phyloP scores from a whole-genome alignment of 805 yeast genomes.

The Kazachstania martiniae region DNA sequence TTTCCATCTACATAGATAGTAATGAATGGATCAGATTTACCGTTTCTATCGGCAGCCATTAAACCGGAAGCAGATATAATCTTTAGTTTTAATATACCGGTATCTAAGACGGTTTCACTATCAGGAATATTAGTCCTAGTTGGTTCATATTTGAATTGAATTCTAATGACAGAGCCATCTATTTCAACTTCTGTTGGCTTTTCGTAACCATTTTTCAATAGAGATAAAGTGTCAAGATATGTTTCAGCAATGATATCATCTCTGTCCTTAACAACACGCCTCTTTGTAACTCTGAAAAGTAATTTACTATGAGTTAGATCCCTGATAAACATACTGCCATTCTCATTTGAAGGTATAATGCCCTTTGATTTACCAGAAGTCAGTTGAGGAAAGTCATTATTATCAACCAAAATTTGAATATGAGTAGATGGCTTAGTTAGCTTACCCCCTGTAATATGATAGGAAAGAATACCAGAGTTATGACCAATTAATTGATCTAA shows the following conservation, averaged over 20 bases:
- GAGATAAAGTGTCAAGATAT: constrained; percentile 38
- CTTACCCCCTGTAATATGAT: constrained; percentile 41
- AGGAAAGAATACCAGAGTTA: constrained; percentile 52
- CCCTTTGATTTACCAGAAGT: constrained; percentile 40
- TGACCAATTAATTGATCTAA: constrained; percentile 39
- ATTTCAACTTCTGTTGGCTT: constrained; percentile 38
- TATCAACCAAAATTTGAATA: constrained; percentile 57
- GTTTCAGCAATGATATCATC: constrained; percentile 44
- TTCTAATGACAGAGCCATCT: constrained; percentile 31
- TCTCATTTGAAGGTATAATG: constrained; percentile 35
- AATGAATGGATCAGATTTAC: constrained; percentile 67
- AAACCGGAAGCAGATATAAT: constrained; percentile 46
- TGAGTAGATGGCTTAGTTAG: constrained; percentile 38
- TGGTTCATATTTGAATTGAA: constrained; percentile 55
- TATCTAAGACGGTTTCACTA: constrained; percentile 54
- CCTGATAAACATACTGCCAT: constrained; percentile 54
- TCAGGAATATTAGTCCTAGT: constrained; percentile 41
- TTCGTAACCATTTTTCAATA: constrained; percentile 40
- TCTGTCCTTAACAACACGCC: constrained; percentile 34
- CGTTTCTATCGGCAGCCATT: constrained; percentile 55
- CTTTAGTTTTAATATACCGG: constrained; percentile 50
- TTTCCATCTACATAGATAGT: constrained; percentile 43
- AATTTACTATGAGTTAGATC: constrained; percentile 54
- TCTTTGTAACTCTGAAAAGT: constrained; percentile 47
- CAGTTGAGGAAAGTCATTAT: constrained; percentile 47